phyloP scores from a whole-genome alignment of 169 alveolate species.

The Eimeria necatrix region DNA sequence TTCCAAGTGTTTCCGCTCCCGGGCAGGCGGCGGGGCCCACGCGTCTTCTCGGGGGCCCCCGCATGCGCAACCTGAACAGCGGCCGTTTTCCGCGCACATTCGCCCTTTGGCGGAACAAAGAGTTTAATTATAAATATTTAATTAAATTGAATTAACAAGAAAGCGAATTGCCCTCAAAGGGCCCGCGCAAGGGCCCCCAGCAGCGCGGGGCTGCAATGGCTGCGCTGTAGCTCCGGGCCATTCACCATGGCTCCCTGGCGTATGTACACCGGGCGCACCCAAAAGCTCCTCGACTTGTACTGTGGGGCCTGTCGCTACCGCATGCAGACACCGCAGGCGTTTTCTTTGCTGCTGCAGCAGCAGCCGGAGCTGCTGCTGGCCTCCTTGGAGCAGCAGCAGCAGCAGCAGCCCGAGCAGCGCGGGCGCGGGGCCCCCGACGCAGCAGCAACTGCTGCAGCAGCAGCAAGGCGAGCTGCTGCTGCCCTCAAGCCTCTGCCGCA shows the following conservation, averaged over 20 bases:
- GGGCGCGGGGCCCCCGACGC: background rate
- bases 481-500: background rate
- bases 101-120: too few relatives aligned
- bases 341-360: constrained; percentile 19
- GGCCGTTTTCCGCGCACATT: too few relatives aligned
- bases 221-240: background rate
- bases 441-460: background rate
- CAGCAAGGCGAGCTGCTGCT: background rate
- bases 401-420: background rate
- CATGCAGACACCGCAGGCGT: constrained; percentile 23
- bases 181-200: too few relatives aligned
- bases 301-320: constrained; percentile 40
- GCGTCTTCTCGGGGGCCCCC: too few relatives aligned
- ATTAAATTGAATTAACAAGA: too few relatives aligned
- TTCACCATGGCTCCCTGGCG: background rate
- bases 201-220: too few relatives aligned
- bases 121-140: too few relatives aligned
- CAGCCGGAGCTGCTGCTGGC: constrained; percentile 5
- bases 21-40: too few relatives aligned
- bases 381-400: background rate
- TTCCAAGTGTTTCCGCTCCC: too few relatives aligned
- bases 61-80: too few relatives aligned
- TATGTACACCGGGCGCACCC: background rate
- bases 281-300: constrained; percentile 1
- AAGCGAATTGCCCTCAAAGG: too few relatives aligned